Percentiles rank a stretch among this genome's conserved stretches.
Evolutionary conservation across 495 filamentous ascomycete species (phyloP).

Genomic region (Podospora sp.): DNA sequence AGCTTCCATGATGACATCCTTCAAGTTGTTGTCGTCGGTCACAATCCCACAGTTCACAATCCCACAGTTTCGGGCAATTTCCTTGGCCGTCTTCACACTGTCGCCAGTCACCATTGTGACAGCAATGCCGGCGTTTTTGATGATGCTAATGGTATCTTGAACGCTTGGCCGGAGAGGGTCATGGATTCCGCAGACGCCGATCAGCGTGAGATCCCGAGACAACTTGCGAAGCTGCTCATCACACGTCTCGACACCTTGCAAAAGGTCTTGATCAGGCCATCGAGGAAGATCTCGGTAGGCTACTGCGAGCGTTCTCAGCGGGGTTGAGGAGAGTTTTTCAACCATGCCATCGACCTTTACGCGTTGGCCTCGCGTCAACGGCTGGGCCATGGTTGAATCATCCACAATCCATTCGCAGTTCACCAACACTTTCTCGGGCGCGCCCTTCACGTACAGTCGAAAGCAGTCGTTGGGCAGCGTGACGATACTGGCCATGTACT

Average conservation of each 20-base stretch:
- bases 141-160: conserved; percentile 71
- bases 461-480: conserved; percentile 56
- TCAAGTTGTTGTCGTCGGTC: conserved; percentile 68
- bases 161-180: conserved; percentile 78
- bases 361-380: too few species aligned
- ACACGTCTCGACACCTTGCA: conserved; percentile 58
- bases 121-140: conserved; percentile 76
- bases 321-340: conserved; percentile 66
- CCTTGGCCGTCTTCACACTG: conserved; percentile 81
- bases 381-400: too few species aligned
- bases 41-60: too few species aligned
- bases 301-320: conserved; percentile 74
- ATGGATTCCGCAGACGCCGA: conserved; percentile 75
- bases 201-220: conserved; percentile 66
- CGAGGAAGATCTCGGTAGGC: conserved; percentile 73
- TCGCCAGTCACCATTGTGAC: conserved; percentile 94
- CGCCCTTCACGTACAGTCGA: conserved; percentile 70
- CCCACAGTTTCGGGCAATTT: conserved; percentile 82
- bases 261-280: conserved; percentile 68
- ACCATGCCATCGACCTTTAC: too few species aligned
- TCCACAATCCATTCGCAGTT: conserved; percentile 62
- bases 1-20: conserved; percentile 86
- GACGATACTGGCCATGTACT: conserved; percentile 73
- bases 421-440: conserved; percentile 68
- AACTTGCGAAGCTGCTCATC: conserved; percentile 68